These are phyloP conservation scores for Kuraishia hungarica DNA, from an alignment of 805 yeast species.

Conservation along the genomic window DNA sequence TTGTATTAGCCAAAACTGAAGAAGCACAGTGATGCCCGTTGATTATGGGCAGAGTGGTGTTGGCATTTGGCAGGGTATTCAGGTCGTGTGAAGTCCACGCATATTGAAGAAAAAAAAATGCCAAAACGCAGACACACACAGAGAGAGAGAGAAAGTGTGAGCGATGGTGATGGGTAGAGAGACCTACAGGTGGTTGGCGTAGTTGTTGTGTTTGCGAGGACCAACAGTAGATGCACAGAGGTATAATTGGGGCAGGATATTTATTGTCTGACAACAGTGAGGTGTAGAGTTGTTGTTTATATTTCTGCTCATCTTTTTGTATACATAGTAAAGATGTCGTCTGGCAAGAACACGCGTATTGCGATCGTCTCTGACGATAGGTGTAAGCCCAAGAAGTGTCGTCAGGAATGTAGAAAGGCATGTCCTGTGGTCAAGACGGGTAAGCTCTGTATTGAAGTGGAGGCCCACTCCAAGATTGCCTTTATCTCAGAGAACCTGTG, in stretches of 20 bases:
- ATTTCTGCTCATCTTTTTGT: too few species aligned
- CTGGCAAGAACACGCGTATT: conserved; percentile 59
- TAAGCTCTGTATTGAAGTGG: conserved; percentile 92
- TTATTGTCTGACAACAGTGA: too few species aligned
- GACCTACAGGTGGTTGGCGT: too few species aligned
- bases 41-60: not conserved
- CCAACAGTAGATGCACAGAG: too few species aligned
- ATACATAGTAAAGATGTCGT: conserved; percentile 19
- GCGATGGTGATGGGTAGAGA: too few species aligned
- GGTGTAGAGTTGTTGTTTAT: too few species aligned
- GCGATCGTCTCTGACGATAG: conserved; percentile 92
- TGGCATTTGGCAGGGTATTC: not conserved
- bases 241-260: too few species aligned
- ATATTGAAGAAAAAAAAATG: not conserved
- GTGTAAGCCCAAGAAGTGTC: conserved; percentile 97
- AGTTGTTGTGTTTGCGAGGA: too few species aligned
- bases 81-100: not conserved
- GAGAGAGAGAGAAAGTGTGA: not conserved
- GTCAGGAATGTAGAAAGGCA: conserved; percentile 93
- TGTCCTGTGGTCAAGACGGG: conserved; percentile 99
- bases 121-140: not conserved
- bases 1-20: too few species aligned
- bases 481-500: conserved; percentile 90
- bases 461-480: conserved; percentile 85
- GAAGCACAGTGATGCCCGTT: not conserved